Evolutionary conservation across 352 stramenopile genomes (phyloP), one percentile per base, ranked within the genome.

Genomic region (Pythium grandisporangium): DNA sequence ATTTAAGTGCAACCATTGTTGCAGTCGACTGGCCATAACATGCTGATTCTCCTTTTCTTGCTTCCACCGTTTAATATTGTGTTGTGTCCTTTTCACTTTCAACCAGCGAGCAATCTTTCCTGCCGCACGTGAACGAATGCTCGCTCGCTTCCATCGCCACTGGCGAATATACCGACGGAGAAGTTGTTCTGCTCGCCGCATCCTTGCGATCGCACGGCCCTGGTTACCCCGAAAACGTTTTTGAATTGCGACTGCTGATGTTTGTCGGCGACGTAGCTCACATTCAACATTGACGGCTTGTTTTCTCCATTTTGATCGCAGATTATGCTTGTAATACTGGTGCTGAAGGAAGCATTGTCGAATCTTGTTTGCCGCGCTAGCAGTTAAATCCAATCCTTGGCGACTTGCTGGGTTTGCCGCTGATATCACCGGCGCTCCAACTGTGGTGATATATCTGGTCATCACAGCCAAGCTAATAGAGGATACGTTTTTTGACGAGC

Each of bases 61-160:
- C 2, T 37, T 39, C 70, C 70, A 79, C 5, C 77, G 37, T 2
- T 44, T 64, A 19, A 50, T 59, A 0, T 70, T 32, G 5, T 37
- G 58, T 36, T 67, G 54, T 4, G 50, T 51, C 26, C 37, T 42
- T 32, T 75, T 77, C 29, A 52, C 48, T 16, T 58, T 57, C 5
- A 75, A 30, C 70, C 70, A 79, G 4, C 44, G 53, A 19, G 30
- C 32, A 19, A 83, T 68, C n/a, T 47, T 57, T 13, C 26, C 39
- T 16, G 55, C 58, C 2, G 63, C 66, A 2, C 43, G 32, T 7
- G 56, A 40, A 10, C 53, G 47, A 2, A 36, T 45, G 21, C 49
- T 35, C 10, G 50, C 32, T 7, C 49, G 45, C 30, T 37, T 45
- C 64, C 63, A 73, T 42, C 69, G 74, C 51, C 63, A 71, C 3